Base-by-base conservation (phyloP, 75 land plant species). In the Picea sitchensis region DNA sequence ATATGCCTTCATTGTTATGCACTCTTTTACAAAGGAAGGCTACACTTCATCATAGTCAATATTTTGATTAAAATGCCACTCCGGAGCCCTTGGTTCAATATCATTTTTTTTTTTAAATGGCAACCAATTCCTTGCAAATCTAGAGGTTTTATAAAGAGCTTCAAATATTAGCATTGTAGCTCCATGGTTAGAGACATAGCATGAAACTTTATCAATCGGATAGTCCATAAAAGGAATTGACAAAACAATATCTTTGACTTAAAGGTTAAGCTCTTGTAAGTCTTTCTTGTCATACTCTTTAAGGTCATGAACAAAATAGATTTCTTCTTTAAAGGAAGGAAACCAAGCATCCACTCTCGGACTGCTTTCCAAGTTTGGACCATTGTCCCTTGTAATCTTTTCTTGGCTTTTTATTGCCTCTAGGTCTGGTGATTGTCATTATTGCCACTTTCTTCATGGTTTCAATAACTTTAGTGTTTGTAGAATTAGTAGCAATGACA, bases 291-390 rank as follows among this genome's bases (percentile, higher is more conserved):
- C 94, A 30, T 88, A 72, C 77, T 93, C 83, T 77, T 89, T 93
- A 79, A 96, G 84, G 59, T 82, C 76, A 71, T 88, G 78, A 58
- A 88, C 62, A 77, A 87, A 81, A 89, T 95, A 91, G 67, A 88
- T 78, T 86, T 95, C 98, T 73, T 91, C 98, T 74, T 87, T 88
- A 86, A 93, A 91, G 51, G 85, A 79, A 58, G 95, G 23, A 3
- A 47, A 30, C 59, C 47, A 56, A 8, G 76, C 12, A 44, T 74
- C 58, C 76, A 74, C 17, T n/a, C 5, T 74, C 12, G 76, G 58
- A 56, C 76, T 74, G 58, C 76, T 56, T 47, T 73, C 57, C 4
- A 44, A 41, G 34, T 34, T 8, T 34, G 72, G 7, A 23, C 58
- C 76, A 74, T 56, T 74, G 30, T 74, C 31, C 12, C 4, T 58